Conservation (phyloP, 441 rosid species). For the Erodium trifolium region DNA sequence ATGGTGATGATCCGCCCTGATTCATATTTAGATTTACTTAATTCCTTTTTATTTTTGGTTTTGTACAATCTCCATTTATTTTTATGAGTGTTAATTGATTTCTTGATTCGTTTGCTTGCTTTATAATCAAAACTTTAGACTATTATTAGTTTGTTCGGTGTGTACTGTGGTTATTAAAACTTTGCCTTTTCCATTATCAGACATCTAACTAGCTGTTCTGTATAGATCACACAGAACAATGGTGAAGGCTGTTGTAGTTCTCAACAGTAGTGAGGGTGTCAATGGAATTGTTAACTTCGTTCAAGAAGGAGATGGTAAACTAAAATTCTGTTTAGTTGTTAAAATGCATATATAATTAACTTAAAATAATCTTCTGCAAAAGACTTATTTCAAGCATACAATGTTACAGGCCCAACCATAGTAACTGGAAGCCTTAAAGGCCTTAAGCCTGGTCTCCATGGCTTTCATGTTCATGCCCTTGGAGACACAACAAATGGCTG, state of each 20-base stretch:
- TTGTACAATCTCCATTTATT: too few relatives aligned
- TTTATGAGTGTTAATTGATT: too few relatives aligned
- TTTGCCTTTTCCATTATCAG: background rate
- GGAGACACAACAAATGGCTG: slow-evolving; percentile 97
- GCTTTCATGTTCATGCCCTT: slow-evolving; percentile 88
- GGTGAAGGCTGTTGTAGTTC: slow-evolving; percentile 8
- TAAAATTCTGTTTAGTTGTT: background rate
- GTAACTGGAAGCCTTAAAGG: slow-evolving; percentile 70
- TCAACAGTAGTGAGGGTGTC: slow-evolving; percentile 7
- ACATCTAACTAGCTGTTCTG: background rate
- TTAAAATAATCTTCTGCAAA: background rate
- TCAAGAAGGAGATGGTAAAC: background rate
- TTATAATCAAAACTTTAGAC: too few relatives aligned
- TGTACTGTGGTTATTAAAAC: background rate
- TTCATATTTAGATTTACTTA: too few relatives aligned
- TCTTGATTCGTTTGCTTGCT: too few relatives aligned
- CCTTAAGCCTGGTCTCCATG: slow-evolving; percentile 85
- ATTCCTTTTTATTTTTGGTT: too few relatives aligned
- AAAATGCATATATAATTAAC: background rate
- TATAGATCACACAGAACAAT: slow-evolving; percentile 1
- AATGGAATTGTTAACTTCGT: background rate
- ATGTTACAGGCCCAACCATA: slow-evolving; percentile 54
- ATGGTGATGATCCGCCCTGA: too few relatives aligned
- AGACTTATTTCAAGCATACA: background rate
- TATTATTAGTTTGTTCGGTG: background rate